These are phyloP conservation scores for Delphinella strobiligena DNA, from an alignment of 2,329 filamentous ascomycete genomes.

Conservation along the genomic window DNA sequence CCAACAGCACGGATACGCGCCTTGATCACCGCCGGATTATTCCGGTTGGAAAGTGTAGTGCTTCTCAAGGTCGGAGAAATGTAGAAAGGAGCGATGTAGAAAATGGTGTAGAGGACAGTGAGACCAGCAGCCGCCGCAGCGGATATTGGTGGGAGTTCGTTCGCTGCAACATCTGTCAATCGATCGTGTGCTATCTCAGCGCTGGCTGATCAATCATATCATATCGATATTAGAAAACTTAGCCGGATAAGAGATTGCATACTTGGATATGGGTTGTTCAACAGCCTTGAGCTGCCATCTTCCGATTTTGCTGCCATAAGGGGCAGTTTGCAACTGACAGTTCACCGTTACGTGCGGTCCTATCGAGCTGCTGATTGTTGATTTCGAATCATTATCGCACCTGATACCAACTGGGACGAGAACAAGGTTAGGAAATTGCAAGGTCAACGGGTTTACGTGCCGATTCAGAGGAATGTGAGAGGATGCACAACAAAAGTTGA, in stretches of 20 bases:
- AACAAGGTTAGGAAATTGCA: neutral
- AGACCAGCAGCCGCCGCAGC: constrained; percentile 5
- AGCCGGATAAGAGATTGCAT: no score
- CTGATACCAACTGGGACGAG: neutral
- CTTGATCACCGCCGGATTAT: constrained; percentile 80
- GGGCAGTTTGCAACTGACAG: no score
- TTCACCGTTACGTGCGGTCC: no score
- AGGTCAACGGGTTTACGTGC: neutral
- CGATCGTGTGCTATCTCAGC: neutral
- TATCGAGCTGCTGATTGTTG: neutral
- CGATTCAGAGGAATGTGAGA: neutral
- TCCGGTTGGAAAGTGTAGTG: constrained; percentile 65
- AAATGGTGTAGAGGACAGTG: constrained; percentile 60
- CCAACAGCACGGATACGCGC: constrained; percentile 73
- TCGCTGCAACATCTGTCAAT: neutral
- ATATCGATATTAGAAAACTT: no score
- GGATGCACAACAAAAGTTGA: neutral
- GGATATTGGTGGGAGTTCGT: neutral
- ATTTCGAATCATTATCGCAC: neutral
- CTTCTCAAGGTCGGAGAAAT: constrained; percentile 67
- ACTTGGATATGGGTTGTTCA: no score
- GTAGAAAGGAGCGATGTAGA: constrained; percentile 90
- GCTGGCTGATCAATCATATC: no score
- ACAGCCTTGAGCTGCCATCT: no score
- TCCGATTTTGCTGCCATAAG: no score